Base-by-base conservation (phyloP, 139 green algal species). In the Volvox reticuliferus region DNA sequence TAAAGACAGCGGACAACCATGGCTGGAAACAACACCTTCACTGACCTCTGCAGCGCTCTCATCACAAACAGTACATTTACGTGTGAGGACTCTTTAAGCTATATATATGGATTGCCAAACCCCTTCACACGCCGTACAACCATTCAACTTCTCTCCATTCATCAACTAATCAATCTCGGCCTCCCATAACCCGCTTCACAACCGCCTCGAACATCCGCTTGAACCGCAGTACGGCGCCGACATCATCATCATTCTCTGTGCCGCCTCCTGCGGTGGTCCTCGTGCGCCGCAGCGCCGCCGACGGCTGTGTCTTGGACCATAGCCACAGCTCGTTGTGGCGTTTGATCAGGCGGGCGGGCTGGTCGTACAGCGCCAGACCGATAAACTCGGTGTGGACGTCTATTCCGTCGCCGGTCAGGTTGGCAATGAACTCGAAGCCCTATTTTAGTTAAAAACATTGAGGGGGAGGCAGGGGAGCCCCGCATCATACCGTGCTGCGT, bases 301-400 rank as follows among this genome's bases (percentile, higher is more conserved):
- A 5, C 18, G 80, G 80, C 80, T 3, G 32, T n/a, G 24, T 5
- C 67, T 89, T 91, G 80, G 80, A 24, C 81, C 81, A 89, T 16
- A 92, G 30, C 89, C 89, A 92, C 0, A 92, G 26, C 69, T 92
- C 89, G 81, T 92, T 92, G 71, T 92, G 89, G 50, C 89, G 81
- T 17, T 69, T 67, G 24, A 89, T 6, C 68, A 89, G 82, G n/a
- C 89, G 81, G 6, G 69, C 17, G 32, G 89, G 88, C 30, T 68
- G 30, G 81, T 92, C 89, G 89, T 92, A 92, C 44, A 89, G 81
- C 22, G 89, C 89, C 44, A 92, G n/a, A 6, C 81, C 89, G 61
- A 92, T 68, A 37, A 36, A 78, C 28, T 75, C 81, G 80, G 63
- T 69, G 62, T 50, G 30, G 28, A 91, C 18, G 63, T 86, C 77